Percentiles rank a stretch among this genome's conserved stretches.
Evolutionary conservation across 768 basidiomycete genomes (phyloP).

Genomic region (Austroboletus eburneus): DNA sequence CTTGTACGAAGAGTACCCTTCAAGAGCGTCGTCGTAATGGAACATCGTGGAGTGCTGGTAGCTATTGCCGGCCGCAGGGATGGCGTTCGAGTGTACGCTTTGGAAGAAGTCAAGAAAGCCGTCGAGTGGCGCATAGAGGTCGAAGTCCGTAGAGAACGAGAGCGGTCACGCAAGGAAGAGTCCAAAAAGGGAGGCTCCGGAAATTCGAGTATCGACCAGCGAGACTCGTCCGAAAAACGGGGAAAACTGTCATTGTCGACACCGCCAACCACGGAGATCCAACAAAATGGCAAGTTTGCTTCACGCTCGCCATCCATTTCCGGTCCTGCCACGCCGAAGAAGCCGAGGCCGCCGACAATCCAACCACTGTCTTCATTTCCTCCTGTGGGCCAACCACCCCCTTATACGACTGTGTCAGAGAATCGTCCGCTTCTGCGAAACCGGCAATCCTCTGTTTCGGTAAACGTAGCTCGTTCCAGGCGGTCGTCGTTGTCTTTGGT

Average conservation of each 20-base stretch:
- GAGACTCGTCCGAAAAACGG: constrained; percentile 44
- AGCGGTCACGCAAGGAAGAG: constrained; percentile 64
- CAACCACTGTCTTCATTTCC: constrained; percentile 17
- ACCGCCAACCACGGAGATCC: constrained; percentile 36
- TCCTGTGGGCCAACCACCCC: constrained; percentile 60
- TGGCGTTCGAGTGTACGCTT: constrained; percentile 83
- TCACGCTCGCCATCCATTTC: constrained; percentile 21
- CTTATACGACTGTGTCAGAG: constrained; percentile 45
- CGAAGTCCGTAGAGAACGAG: constrained; percentile 70
- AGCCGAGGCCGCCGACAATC: constrained; percentile 24
- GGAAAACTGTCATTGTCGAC: constrained; percentile 49
- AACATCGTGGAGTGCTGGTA: constrained; percentile 85
- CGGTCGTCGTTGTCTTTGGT: constrained; percentile 58
- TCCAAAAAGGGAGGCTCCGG: constrained; percentile 48
- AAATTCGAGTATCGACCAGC: constrained; percentile 32
- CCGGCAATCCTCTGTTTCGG: constrained; percentile 40
- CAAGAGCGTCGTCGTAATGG: constrained; percentile 89
- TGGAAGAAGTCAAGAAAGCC: constrained; percentile 81
- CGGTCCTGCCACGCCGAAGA: constrained; percentile 16
- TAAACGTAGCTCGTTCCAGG: constrained; percentile 44
- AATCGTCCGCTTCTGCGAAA: constrained; percentile 33
- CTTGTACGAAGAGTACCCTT: constrained; percentile 78
- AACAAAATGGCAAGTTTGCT: constrained; percentile 16
- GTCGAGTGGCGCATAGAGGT: constrained; percentile 87
- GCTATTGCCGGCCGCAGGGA: constrained; percentile 85